phyloP scores from a whole-genome alignment of 2,329 filamentous ascomycete species.

The Colletotrichum simmondsii region DNA sequence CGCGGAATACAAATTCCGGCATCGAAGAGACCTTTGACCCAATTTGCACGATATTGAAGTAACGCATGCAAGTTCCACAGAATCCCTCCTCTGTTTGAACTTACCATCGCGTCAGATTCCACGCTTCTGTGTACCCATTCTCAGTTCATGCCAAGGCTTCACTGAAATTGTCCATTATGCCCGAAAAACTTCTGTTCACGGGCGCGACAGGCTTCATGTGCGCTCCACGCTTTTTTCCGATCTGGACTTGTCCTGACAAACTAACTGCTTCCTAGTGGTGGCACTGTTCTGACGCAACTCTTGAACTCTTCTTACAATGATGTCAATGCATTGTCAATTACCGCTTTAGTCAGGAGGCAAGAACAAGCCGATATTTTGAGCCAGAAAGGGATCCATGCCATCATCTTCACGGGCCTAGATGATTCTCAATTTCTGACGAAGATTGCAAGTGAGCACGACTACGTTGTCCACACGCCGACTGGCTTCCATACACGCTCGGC shows the following conservation, averaged over 20 bases:
- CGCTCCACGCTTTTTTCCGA: background rate
- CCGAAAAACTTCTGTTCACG: constrained; percentile 36
- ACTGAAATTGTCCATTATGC: background rate
- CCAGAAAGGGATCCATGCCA: constrained; percentile 27
- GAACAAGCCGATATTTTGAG: constrained; percentile 39
- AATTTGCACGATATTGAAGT: background rate
- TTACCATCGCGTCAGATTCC: too few species aligned
- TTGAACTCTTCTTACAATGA: constrained; percentile 35
- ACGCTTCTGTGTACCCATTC: too few species aligned
- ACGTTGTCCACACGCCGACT: constrained; percentile 56
- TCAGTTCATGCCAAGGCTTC: too few species aligned
- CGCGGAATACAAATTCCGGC: constrained; percentile 21
- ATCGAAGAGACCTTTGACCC: background rate
- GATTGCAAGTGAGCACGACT: constrained; percentile 40
- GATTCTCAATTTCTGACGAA: constrained; percentile 37
- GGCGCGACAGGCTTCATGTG: constrained; percentile 43
- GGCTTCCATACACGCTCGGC: constrained; percentile 51
- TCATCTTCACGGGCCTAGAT: constrained; percentile 31
- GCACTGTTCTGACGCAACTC: constrained; percentile 39
- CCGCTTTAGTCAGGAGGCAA: constrained; percentile 41
- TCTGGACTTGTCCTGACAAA: background rate
- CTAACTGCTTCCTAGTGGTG: constrained; percentile 38
- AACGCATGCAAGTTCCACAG: too few species aligned
- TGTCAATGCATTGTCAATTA: constrained; percentile 36
- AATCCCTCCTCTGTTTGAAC: too few species aligned